A percentile compares a stretch with the other conserved stretches of the same genome.
Evolutionary conservation across 176 grass and related monocot species (phyloP).

Genomic region (Rhynchospora breviuscula): DNA sequence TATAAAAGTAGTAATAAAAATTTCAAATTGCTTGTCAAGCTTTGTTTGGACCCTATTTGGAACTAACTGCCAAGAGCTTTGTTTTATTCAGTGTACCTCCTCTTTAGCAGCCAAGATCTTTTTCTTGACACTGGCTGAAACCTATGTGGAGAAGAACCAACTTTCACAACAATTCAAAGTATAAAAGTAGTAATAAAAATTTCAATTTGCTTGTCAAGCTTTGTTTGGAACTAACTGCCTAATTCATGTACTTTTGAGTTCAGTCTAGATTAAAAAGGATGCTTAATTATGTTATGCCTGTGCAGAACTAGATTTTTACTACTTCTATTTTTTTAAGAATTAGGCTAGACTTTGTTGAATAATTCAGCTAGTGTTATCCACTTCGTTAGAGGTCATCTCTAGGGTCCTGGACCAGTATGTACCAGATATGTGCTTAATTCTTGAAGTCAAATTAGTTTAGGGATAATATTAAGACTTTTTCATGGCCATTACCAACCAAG

Average conservation of each 20-base stretch:
- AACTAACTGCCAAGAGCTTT: background rate
- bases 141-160: slow-evolving; percentile 22
- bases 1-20: background rate
- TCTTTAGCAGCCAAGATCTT: slow-evolving; percentile 38
- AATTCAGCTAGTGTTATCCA: too few species aligned
- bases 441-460: too few species aligned
- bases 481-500: too few species aligned
- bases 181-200: background rate
- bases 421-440: too few species aligned
- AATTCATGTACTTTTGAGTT: background rate
- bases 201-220: background rate
- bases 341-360: too few species aligned
- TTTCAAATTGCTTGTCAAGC: background rate
- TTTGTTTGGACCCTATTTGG: background rate
- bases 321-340: too few species aligned
- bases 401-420: too few species aligned
- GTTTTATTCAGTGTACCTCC: slow-evolving; percentile 25
- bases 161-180: background rate
- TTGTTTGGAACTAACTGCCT: background rate
- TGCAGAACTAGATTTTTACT: too few species aligned
- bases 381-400: too few species aligned
- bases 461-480: too few species aligned
- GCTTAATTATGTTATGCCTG: too few species aligned
- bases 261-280: too few species aligned
- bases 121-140: slow-evolving; percentile 35